Percentiles rank a stretch among this genome's conserved stretches.
These are phyloP conservation scores for Kwoniella newhampshirensis DNA, from an alignment of 768 basidiomycete species.

Conservation along the genomic window DNA sequence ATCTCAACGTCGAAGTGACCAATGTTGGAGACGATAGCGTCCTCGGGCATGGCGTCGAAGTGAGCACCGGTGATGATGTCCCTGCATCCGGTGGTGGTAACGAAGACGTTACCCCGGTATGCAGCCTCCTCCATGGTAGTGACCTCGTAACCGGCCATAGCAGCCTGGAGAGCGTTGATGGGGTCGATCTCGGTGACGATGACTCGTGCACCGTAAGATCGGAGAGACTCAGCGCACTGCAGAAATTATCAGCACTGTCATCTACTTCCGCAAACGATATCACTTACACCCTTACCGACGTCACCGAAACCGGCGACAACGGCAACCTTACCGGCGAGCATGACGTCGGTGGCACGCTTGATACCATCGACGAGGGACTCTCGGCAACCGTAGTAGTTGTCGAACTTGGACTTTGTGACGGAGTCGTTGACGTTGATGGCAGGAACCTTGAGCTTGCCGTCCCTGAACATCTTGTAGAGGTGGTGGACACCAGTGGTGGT, in stretches of 20 bases:
- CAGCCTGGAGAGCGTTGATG: constrained; percentile 99
- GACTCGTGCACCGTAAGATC: constrained; percentile 96
- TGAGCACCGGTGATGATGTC: constrained; percentile 93
- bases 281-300: constrained; percentile 94
- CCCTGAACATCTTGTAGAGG: constrained; percentile 95
- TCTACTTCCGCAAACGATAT: too few relatives aligned
- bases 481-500: constrained; percentile 99
- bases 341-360: constrained; percentile 99
- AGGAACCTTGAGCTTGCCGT: constrained; percentile 91
- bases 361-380: constrained; percentile 99
- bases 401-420: constrained; percentile 98
- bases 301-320: constrained; percentile 99
- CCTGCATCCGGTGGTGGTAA: constrained; percentile 97
- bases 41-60: constrained; percentile 92
- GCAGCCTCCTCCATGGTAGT: constrained; percentile 98
- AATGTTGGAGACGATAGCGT: constrained; percentile 93
- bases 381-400: constrained; percentile 84
- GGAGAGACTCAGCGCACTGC: constrained; percentile 87
- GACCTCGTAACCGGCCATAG: constrained; percentile 99
- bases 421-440: constrained; percentile 99
- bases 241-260: constrained; percentile 54
- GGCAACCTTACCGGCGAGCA: constrained; percentile 99
- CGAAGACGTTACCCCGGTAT: constrained; percentile 81
- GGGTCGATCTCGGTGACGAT: constrained; percentile 98
- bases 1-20: constrained; percentile 65